These are phyloP conservation scores for Lantana camara DNA, from an alignment of 257 asterid species.

Conservation along the genomic window DNA sequence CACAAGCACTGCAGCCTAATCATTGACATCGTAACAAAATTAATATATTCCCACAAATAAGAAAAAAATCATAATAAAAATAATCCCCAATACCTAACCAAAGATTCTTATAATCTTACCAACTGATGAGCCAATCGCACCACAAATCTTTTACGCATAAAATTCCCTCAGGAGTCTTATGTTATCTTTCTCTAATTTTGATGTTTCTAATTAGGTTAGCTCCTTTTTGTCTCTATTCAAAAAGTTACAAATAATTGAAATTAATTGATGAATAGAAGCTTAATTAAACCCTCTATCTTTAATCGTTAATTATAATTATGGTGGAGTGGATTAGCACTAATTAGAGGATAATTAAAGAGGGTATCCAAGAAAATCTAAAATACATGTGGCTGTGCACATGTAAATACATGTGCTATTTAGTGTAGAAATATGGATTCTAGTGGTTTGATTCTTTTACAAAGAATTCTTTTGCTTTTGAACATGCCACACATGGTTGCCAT, in stretches of 20 bases:
- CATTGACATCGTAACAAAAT: background rate
- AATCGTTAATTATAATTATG: background rate
- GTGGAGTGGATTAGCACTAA: background rate
- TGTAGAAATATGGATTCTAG: slow-evolving; percentile 12
- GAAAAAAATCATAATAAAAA: slow-evolving; percentile 21
- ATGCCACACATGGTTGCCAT: slow-evolving; percentile 36
- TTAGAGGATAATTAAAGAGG: background rate
- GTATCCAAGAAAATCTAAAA: slow-evolving; percentile 7
- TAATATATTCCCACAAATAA: no score
- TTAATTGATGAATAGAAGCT: no score
- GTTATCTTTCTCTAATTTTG: slow-evolving; percentile 24
- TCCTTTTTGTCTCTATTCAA: background rate
- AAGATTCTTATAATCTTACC: slow-evolving; percentile 36
- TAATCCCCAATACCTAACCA: slow-evolving; percentile 26
- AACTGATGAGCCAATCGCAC: slow-evolving; percentile 30
- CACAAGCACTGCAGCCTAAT: slow-evolving; percentile 14
- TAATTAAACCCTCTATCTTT: no score
- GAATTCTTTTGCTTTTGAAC: slow-evolving; percentile 22
- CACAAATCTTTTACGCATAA: background rate
- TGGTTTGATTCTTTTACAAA: slow-evolving; percentile 5
- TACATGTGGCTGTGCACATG: slow-evolving; percentile 37
- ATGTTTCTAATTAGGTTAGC: background rate
- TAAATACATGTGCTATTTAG: slow-evolving; percentile 36
- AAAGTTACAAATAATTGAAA: no score
- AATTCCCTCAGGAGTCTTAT: slow-evolving; percentile 36